phyloP scores from a whole-genome alignment of 768 basidiomycete genomes.

The Boletus pseudopeckii region DNA sequence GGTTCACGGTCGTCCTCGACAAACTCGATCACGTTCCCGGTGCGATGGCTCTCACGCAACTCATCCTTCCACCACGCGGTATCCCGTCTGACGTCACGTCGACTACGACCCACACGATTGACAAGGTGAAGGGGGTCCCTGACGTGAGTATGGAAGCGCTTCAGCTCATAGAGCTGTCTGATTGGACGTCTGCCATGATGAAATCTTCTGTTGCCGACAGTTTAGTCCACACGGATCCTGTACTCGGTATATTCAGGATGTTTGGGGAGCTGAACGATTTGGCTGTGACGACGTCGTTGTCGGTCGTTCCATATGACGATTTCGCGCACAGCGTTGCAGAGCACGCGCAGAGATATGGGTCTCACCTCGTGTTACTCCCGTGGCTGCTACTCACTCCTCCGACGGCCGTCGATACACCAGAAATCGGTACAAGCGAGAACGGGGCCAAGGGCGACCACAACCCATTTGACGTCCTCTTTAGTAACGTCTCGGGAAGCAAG shows the following conservation, averaged over 20 bases:
- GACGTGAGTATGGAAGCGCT: conserved; percentile 64
- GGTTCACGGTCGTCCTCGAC: conserved; percentile 88
- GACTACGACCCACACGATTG: not conserved
- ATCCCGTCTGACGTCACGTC: conserved; percentile 4
- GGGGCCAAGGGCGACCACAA: conserved; percentile 33
- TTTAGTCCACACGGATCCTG: conserved; percentile 66
- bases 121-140: conserved; percentile 15
- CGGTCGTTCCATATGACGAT: conserved; percentile 75
- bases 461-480: conserved; percentile 73
- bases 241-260: conserved; percentile 71
- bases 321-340: conserved; percentile 67
- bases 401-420: conserved; percentile 1
- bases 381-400: conserved; percentile 56
- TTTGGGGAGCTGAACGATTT: conserved; percentile 73
- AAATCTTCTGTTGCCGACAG: conserved; percentile 62
- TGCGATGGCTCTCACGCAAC: conserved; percentile 86
- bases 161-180: conserved; percentile 79
- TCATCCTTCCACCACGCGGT: conserved; percentile 51
- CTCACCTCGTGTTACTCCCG: conserved; percentile 79
- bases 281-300: conserved; percentile 58
- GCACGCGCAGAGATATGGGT: conserved; percentile 53
- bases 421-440: not conserved
- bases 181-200: conserved; percentile 64
- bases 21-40: conserved; percentile 85
- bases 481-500: conserved; percentile 16